Base-by-base conservation (phyloP, 805 yeast species). In the Maudiozyma serrabonitensis region DNA sequence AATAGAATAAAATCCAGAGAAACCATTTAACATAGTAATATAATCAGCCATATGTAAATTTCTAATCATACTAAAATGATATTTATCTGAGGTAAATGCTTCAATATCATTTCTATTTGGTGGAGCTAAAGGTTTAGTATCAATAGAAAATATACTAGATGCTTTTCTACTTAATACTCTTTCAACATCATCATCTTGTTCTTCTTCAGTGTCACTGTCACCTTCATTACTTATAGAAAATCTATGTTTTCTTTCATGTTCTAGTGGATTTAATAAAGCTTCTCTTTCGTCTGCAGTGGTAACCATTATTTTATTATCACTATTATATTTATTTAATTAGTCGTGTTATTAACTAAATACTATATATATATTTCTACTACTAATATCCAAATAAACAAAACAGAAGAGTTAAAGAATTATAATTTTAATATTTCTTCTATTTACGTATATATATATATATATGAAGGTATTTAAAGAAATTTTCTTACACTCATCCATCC, bases 41-140 rank as follows among this genome's bases (percentile, higher is more conserved):
- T 83, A 88, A 68, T 93, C 99, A 6, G 99, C 99, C 81, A 91
- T 74, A 67, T 93, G 98, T 55, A 93, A 76, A 60, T 85, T 84
- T 62, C 95, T 74, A 50, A 93, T 71, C 78, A 93, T 79, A 50
- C 90, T 82, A 55, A 91, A 83, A 65, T 91, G 97, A 62, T 95
- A 76, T 45, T 76, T 76, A 67, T 91, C 98, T 38, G 81, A 78
- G 48, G 89, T 82, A 64, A 90, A 89, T 43, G 83, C 87, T 52
- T 77, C 74, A 60, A 87, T 82, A 65, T 91, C 95, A 16, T 74
- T 74, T 50, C 81, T 81, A 59, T 84, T 87, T 9, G 93, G 91
- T 43, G 86, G 82, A 11, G 88, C 90, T 56, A 84, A 70, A 28
- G 82, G 83, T 5, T 67, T 58, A 6, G 71, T 65, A 37, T 80